Evolutionary conservation across 352 stramenopile genomes (phyloP), one percentile per base, ranked within the genome.

Genomic region (Pythium dissotocum): DNA sequence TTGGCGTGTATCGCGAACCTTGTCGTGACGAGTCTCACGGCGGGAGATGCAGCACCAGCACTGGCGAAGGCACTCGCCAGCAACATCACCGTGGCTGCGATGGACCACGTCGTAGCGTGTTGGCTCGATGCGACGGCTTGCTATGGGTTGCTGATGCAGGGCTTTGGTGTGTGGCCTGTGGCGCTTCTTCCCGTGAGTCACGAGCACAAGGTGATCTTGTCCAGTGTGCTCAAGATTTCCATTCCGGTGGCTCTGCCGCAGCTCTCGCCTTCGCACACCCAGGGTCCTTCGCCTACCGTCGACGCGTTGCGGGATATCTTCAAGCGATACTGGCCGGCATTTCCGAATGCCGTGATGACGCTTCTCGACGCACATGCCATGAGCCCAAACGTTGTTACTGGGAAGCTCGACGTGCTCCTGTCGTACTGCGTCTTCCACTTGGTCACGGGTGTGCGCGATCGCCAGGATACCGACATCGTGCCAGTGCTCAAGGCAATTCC

Each of bases 241-340:
- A 66, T 71, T 16, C 65, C 65, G 2, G 65, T 71, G 3, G 33
- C 64, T 1, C 64, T 52, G 14, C 64, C 64, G 2, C 64, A 70
- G 28, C 58, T 73, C 6, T 49, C 36, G 16, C 40, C 67, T 13
- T 58, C 55, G 13, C 46, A 65, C 9, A 49, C 67, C 5, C 60
- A 69, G 52, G 16, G 48, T 77, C 14, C 67, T 61, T 36, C 54
- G 1, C 58, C 66, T 21, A 68, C 53, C 2, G 57, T 65, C 16
- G 67, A 69, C n/a, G 61, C 61, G 5, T 28, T 74, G 30, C 61
- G 67, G 0, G 67, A 75, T 18, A 59, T 87, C 26, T 88, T 79
- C 57, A 88, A 87, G 52, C 76, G 65, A 8, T 88, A 86, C 61
- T 91, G 83, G 83, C 78, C 83, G 13, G 67, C 71, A 59, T 85